phyloP scores from a whole-genome alignment of 164 flowering plant genomes.

The Stephania cephalantha region DNA sequence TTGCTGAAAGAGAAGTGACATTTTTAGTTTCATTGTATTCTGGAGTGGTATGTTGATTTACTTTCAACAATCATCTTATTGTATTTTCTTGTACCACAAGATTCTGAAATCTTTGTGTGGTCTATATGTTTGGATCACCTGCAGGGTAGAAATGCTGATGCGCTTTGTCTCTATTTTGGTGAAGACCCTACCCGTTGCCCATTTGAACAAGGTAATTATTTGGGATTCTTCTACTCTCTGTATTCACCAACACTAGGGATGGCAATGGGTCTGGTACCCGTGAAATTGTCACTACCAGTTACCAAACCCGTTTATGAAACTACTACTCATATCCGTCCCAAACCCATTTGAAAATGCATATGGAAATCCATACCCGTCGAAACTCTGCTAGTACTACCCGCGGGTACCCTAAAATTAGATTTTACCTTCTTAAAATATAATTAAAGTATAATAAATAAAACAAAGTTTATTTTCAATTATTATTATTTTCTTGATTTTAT shows the following conservation, averaged over 20 bases:
- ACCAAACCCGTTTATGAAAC: too few species aligned
- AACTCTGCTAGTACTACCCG: too few species aligned
- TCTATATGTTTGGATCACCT: slow-evolving; percentile 14
- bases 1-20: slow-evolving; percentile 70
- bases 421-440: too few species aligned
- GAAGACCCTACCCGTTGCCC: slow-evolving; percentile 97
- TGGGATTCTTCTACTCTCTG: neutral
- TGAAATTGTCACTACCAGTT: too few species aligned
- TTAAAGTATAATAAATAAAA: too few species aligned
- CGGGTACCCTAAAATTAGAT: too few species aligned
- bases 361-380: too few species aligned
- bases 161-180: slow-evolving; percentile 82
- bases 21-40: slow-evolving; percentile 67
- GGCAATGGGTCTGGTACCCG: too few species aligned
- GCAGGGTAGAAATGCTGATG: slow-evolving; percentile 99
- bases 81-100: neutral
- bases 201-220: slow-evolving; percentile 81
- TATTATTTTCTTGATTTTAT: too few species aligned
- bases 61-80: slow-evolving; percentile 6
- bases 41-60: slow-evolving; percentile 59
- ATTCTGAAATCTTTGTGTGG: slow-evolving; percentile 13
- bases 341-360: too few species aligned
- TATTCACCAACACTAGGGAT: neutral
- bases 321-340: too few species aligned
- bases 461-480: too few species aligned